Base-by-base conservation (phyloP, 108 stramenopile genomes). In the Discostella pseudostelligera region DNA sequence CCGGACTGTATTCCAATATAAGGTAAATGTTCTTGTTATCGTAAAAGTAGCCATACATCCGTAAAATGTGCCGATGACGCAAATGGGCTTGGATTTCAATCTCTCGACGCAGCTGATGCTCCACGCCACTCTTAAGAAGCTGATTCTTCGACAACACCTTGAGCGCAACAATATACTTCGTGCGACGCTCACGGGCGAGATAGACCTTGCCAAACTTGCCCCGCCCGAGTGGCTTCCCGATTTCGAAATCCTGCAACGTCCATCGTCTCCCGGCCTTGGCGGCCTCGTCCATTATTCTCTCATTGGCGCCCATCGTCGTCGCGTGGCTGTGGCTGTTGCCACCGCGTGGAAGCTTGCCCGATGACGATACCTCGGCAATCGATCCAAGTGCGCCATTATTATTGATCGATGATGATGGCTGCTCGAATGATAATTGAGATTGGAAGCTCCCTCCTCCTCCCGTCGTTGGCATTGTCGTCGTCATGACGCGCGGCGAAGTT, bases 171-270 rank as follows among this genome's bases (percentile, higher is more conserved):
- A 98, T 97, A 83, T 94, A 98, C 66, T 97, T 90, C 67, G 84
- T 87, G 19, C 68, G 62, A 46, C 90, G 92, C 69, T 98, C 96
- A 29, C 97, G 84, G 7, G 97, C 97, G 25, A 99, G 84, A 72
- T 99, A 99, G 21, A 99, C 99, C 56, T 88, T 83, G 4, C 91
- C 96, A 71, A 99, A 99, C 72, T 99, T 99, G 8, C 99, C 99
- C 35, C 87, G 59, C 1, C 99, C 99, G 35, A 99, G 93, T 0
- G 97, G 97, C 53, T 91, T 87, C n/a, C 99, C 99, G 68, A 99
- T 97, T 64, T 98, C 97, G 68, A 99, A 99, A 76, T 98, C 96
- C 26, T 92, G 60, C 44, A 99, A 83, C 29, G 71, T 84, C 97
- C 92, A 94, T 47, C 87, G 87, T 21, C 69, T 72, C 13, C 87